Base-by-base conservation (phyloP, 768 basidiomycete genomes). In the Boletus eberwhitei region DNA sequence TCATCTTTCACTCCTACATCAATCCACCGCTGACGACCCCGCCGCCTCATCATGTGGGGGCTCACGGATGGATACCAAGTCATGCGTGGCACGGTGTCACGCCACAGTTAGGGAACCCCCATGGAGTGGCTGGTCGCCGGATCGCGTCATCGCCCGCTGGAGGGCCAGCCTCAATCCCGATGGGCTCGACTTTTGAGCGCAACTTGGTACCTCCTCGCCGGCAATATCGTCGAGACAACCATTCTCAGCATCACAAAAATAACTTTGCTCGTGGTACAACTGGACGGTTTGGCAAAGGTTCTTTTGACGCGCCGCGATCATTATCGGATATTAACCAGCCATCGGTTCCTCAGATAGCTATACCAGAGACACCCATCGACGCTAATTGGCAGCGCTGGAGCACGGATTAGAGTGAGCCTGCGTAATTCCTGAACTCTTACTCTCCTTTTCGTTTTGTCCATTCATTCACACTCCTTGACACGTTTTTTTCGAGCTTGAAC, bases 151-250 rank as follows among this genome's bases (percentile, higher is more conserved):
- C 59, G 16, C 48, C 63, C 6, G 38, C 51, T 38, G 57, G 60
- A 43, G 63, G 62, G 19, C 52, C 66, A 34, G 36, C 35, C 17
- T 40, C 59, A 5, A 51, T 48, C 29, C 51, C 55, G 14, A 46
- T 57, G 55, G 39, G 55, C 29, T 45, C 68, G 19, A 53, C 17
- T 29, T 60, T 53, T 16, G 69, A 71, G 47, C 71, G 64, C 41
- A 55, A 61, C 21, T 19, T 39, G 9, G 47, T 59, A 9, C 70
- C 68, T 26, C 61, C 70, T 43, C 70, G 68, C 29, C 66, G 68
- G 32, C 70, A 72, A 26, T 66, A 62, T 51, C 68, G 70, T 22
- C 69, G 70, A 47, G 68, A 68, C 26, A 59, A 61, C n/a, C 58
- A 70, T 31, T n/a, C 36, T 17, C 61, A 72, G 16, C 55, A 68